Conservation (phyloP, 768 basidiomycete species). For the Coprinopsis sp. region DNA sequence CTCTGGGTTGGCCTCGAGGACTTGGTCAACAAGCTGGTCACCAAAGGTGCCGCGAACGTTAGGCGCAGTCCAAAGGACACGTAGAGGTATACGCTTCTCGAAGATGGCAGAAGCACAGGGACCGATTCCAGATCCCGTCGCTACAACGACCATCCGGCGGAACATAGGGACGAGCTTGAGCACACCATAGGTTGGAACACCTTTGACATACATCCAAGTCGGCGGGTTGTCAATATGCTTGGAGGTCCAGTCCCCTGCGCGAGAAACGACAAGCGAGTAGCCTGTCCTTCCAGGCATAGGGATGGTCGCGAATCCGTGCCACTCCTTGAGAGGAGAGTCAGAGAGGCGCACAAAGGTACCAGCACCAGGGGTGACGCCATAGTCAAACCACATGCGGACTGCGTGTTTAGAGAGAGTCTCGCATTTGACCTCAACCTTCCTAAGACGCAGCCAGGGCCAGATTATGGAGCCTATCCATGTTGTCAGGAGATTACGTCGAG, state of each 20-base stretch:
- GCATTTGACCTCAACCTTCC: conserved; percentile 48
- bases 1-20: conserved; percentile 49
- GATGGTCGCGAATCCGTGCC: conserved; percentile 57
- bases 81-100: conserved; percentile 45
- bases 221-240: conserved; percentile 52
- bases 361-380: conserved; percentile 46
- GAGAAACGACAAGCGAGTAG: conserved; percentile 53
- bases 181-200: conserved; percentile 52
- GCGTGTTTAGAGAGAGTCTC: conserved; percentile 54
- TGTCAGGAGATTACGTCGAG: neutral
- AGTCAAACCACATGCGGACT: conserved; percentile 55
- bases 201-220: conserved; percentile 52
- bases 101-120: conserved; percentile 54
- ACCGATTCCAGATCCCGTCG: conserved; percentile 56
- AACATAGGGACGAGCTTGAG: conserved; percentile 52
- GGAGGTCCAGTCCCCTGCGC: conserved; percentile 57
- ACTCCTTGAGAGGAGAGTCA: conserved; percentile 47
- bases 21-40: conserved; percentile 51
- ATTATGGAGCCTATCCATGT: conserved; percentile 40
- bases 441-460: conserved; percentile 53
- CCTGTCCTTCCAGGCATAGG: conserved; percentile 43
- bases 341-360: conserved; percentile 45
- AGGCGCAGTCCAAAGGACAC: conserved; percentile 58
- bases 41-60: conserved; percentile 60
- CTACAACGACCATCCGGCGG: conserved; percentile 51